A percentile compares a stretch with the other conserved stretches of the same genome.
Conservation (phyloP, 2,329 filamentous ascomycete species). For the Botrytis cinerea region DNA sequence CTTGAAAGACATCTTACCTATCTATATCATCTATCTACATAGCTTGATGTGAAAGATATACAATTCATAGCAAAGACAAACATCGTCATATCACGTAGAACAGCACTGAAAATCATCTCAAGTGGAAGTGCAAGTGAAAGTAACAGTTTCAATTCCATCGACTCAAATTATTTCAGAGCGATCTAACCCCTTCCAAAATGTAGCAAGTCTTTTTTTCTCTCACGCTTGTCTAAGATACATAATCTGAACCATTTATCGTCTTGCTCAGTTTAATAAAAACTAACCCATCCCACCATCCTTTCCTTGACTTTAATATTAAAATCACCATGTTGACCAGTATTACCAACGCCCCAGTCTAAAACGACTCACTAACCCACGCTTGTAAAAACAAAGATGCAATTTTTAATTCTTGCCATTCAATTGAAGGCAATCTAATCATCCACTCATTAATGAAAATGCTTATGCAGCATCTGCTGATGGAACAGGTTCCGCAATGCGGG, state of each 20-base stretch:
- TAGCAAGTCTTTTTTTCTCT: background rate
- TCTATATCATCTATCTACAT: background rate
- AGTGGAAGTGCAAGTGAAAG: background rate
- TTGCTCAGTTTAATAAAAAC: background rate
- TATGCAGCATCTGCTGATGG: constrained; percentile 83
- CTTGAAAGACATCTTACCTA: no score
- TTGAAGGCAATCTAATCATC: constrained; percentile 11
- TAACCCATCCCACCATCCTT: constrained; percentile 9
- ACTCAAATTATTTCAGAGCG: background rate
- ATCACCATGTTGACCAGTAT: constrained; percentile 14
- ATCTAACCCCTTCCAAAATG: background rate
- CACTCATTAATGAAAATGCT: constrained; percentile 25
- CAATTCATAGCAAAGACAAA: background rate
- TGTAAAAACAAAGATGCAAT: constrained; percentile 26
- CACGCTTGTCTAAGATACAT: constrained; percentile 1
- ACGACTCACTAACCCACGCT: constrained; percentile 27
- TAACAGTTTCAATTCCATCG: background rate
- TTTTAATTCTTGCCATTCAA: constrained; percentile 7
- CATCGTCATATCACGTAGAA: background rate
- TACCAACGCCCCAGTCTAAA: constrained; percentile 29
- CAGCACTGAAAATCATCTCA: no score
- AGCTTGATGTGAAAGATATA: background rate
- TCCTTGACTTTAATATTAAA: constrained; percentile 15
- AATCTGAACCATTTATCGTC: background rate
- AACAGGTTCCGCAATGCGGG: constrained; percentile 77